Evolutionary conservation across 345 rosid species (phyloP).

Genomic region (Cardamine chenopodiifolia): DNA sequence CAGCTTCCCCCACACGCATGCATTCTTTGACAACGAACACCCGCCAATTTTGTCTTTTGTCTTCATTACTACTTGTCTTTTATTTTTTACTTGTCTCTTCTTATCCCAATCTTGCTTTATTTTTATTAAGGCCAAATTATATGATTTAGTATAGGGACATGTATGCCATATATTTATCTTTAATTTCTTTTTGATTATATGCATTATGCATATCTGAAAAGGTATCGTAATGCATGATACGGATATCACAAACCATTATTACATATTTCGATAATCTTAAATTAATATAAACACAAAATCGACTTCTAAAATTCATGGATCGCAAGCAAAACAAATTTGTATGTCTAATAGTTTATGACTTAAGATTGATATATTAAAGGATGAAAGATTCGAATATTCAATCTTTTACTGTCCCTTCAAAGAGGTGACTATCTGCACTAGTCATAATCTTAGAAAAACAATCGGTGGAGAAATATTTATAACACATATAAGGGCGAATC

Average conservation of each 20-base stretch:
- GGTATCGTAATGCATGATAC: too few relatives aligned
- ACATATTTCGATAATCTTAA: background rate
- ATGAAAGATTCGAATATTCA: too few relatives aligned
- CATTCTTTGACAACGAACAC: constrained; percentile 40
- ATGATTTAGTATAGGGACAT: background rate
- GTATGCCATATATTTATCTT: background rate
- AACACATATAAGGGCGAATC: too few relatives aligned
- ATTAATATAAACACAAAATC: background rate
- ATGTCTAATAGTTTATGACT: too few relatives aligned
- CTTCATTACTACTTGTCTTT: constrained; percentile 28
- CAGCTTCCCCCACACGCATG: constrained; percentile 43
- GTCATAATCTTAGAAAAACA: too few relatives aligned
- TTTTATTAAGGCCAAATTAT: background rate
- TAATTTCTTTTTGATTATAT: background rate
- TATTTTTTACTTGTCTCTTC: constrained; percentile 9
- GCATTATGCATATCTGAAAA: too few relatives aligned
- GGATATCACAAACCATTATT: background rate
- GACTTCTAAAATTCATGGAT: too few relatives aligned
- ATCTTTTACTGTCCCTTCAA: too few relatives aligned
- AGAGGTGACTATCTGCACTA: too few relatives aligned
- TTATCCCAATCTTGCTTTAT: background rate
- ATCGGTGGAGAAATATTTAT: too few relatives aligned
- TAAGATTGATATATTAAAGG: too few relatives aligned
- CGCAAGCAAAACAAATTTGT: too few relatives aligned
- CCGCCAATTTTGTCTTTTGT: constrained; percentile 39